phyloP scores from a whole-genome alignment of 352 stramenopile genomes.

The Phytophthora pini region DNA sequence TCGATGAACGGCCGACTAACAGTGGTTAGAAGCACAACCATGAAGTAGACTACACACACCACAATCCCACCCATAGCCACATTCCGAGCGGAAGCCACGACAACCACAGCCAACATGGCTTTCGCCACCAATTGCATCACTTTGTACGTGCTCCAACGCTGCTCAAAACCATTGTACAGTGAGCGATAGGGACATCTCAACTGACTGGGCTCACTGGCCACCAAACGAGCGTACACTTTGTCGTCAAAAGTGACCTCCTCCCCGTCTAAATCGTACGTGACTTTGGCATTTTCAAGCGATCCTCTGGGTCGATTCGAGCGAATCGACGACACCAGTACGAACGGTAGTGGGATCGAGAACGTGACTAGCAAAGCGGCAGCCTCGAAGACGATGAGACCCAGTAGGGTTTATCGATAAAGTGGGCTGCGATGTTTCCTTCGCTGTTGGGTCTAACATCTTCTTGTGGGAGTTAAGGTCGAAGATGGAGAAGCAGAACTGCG shows the following conservation, averaged over 20 bases:
- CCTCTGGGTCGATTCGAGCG: constrained; percentile 41
- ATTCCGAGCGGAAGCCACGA: constrained; percentile 20
- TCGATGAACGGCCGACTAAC: constrained; percentile 51
- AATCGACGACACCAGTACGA: constrained; percentile 39
- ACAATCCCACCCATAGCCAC: constrained; percentile 27
- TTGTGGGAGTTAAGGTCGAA: constrained; percentile 11
- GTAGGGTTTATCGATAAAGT: constrained; percentile 19
- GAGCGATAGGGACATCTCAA: constrained; percentile 50
- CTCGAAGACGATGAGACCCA: constrained; percentile 31
- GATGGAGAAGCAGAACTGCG: constrained; percentile 42
- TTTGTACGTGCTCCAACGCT: constrained; percentile 54
- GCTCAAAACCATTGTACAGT: constrained; percentile 58
- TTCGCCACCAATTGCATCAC: constrained; percentile 51
- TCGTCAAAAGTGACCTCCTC: constrained; percentile 44
- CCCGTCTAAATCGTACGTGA: constrained; percentile 51
- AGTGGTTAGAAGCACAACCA: constrained; percentile 36
- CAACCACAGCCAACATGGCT: constrained; percentile 39
- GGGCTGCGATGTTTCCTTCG: constrained; percentile 4
- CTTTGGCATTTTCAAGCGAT: constrained; percentile 39
- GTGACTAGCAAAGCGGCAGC: constrained; percentile 36
- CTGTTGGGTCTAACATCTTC: background rate
- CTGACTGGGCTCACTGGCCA: constrained; percentile 45
- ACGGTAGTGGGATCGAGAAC: constrained; percentile 41
- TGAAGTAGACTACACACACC: constrained; percentile 32
- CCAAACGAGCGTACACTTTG: constrained; percentile 47